Base-by-base conservation (phyloP, 2,329 filamentous ascomycete species). In the Calcarisporium arbuscula region DNA sequence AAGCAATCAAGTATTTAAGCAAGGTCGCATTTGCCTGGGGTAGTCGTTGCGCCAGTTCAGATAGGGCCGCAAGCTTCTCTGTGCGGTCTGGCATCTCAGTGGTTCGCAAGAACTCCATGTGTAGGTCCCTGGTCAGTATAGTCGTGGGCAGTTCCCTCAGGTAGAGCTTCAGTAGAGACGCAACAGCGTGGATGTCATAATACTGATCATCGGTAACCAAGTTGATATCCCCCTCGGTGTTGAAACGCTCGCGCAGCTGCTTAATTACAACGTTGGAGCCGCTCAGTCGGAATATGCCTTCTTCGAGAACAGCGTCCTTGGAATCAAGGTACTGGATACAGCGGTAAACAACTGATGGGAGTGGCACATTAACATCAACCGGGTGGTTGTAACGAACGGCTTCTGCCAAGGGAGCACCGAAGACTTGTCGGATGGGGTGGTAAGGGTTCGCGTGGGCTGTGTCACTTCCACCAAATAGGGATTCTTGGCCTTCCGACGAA, bases 241-340 rank as follows among this genome's bases (percentile, higher is more conserved):
- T 95, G 67, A 98, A 98, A 3, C 89, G 81, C 56, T 96, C 90
- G 41, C 85, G 84, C 28, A 98, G 72, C 38, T 79, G 79, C 60
- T 90, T 94, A 62, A 98, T 94, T 32, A 95, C 82, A 35, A 94
- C 76, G 53, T 95, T 96, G 1, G 90, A 96, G n/a, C 92, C 92
- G 57, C 89, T 96, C 27, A 98, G 70, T 33, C 92, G 80, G 70
- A 98, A 98, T 27, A 98, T 95, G 28, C 92, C 92, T 60, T 98
- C 92, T 57, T 98, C 92, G 6, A 70, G 71, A 30, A 82, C 72
- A 9, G 89, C 92, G 42, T 85, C 78, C 64, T 89, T 89, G 6
- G 77, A 74, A 45, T 86, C 82, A 14, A 98, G 72, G 57, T 95
- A 98, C 57, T 96, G 86, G 42, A 98, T 85, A 54, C 88, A 95